These are phyloP conservation scores for Trichoderma arundinaceum DNA, from an alignment of 2,329 filamentous ascomycete species.

Conservation along the genomic window DNA sequence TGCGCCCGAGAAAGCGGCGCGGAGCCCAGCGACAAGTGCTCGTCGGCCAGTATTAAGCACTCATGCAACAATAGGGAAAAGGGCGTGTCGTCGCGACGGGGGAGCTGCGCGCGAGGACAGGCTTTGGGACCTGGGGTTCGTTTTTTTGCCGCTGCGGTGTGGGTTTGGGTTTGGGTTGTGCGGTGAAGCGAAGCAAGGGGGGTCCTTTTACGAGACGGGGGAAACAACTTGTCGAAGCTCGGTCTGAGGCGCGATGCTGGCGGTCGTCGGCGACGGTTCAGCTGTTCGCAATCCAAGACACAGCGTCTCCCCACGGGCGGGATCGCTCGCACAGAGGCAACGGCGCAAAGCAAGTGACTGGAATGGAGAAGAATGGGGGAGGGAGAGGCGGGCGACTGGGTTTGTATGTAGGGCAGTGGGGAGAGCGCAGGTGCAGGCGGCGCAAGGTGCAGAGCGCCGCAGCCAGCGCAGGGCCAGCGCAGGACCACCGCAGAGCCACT, in stretches of 20 bases:
- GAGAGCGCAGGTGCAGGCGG: constrained; percentile 20
- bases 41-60: constrained; percentile 13
- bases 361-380: constrained; percentile 33
- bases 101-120: constrained; percentile 26
- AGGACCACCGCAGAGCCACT: constrained; percentile 19
- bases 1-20: constrained; percentile 26
- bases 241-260: constrained; percentile 7
- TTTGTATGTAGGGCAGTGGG: constrained; percentile 36
- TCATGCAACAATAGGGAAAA: constrained; percentile 11
- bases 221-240: constrained; percentile 13
- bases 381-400: constrained; percentile 28
- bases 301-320: constrained; percentile 31
- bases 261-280: constrained; percentile 10
- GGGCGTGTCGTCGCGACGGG: constrained; percentile 28
- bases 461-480: constrained; percentile 16
- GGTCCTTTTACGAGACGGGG: background rate
- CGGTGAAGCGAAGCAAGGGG: constrained; percentile 31
- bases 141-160: constrained; percentile 15
- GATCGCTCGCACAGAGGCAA: constrained; percentile 31
- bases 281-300: constrained; percentile 29
- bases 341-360: constrained; percentile 31
- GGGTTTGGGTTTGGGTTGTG: constrained; percentile 26
- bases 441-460: constrained; percentile 2
- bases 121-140: constrained; percentile 1
- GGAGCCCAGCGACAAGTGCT: constrained; percentile 1